Evolutionary conservation across 148 eudicot species (phyloP).

Genomic region (Heliamphora exappendiculata): DNA sequence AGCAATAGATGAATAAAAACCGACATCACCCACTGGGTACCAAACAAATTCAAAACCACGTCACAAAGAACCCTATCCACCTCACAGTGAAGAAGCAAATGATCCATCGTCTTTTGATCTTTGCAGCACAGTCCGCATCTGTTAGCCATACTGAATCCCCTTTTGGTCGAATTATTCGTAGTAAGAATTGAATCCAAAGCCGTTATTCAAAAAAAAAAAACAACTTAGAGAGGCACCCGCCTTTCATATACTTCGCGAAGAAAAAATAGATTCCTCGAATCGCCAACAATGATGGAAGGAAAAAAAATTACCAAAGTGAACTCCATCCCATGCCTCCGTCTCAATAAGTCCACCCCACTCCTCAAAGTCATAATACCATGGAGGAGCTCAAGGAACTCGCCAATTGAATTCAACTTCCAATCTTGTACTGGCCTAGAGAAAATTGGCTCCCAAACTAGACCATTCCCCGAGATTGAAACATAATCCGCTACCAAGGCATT

Average conservation of each 20-base stretch:
- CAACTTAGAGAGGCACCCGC: neutral
- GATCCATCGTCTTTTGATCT: neutral
- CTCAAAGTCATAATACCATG: neutral
- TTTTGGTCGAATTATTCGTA: too few relatives aligned
- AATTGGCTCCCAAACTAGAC: neutral
- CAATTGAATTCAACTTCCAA: neutral
- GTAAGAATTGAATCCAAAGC: neutral
- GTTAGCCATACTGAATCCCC: too few relatives aligned
- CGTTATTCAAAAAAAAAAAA: neutral
- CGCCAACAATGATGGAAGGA: neutral
- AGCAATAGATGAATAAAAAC: neutral
- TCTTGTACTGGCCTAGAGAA: neutral
- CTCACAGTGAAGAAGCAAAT: neutral
- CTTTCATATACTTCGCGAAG: neutral
- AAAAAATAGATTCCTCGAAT: neutral
- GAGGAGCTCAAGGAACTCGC: neutral
- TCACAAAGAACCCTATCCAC: neutral
- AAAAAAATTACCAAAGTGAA: neutral
- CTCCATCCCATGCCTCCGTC: neutral
- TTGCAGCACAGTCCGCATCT: too few relatives aligned
- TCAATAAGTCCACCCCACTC: neutral
- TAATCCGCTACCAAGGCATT: neutral
- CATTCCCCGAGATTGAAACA: neutral
- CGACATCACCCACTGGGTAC: neutral
- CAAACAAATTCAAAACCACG: neutral